A percentile compares a stretch with the other conserved stretches of the same genome.
phyloP scores from a whole-genome alignment of 192 early-diverging fungal species.

The Phycomyces nitens region DNA sequence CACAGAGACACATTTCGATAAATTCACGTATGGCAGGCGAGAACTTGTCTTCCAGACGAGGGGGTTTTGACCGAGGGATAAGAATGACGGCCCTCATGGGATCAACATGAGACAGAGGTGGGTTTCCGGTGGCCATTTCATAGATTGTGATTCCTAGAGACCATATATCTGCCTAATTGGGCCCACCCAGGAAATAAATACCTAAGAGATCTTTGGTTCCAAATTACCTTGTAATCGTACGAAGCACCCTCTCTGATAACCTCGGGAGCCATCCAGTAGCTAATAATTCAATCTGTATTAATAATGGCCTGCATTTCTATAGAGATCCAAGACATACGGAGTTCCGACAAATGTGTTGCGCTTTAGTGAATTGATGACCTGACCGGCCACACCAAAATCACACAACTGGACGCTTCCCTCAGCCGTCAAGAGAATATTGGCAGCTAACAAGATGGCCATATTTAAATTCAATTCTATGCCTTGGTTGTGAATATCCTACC shows the following conservation, averaged over 20 bases:
- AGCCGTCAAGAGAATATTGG: slow-evolving; percentile 88
- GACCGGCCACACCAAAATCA: slow-evolving; percentile 95
- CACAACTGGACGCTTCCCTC: slow-evolving; percentile 90
- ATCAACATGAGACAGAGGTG: slow-evolving; percentile 89
- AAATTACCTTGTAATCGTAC: slow-evolving; percentile 84
- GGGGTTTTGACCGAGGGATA: slow-evolving; percentile 80
- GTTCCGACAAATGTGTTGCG: slow-evolving; percentile 96
- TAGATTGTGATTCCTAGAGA: slow-evolving; percentile 97
- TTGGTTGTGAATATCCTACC: slow-evolving; percentile 41
- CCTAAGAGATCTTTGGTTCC: not conserved
- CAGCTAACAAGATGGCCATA: slow-evolving; percentile 47
- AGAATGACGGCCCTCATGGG: slow-evolving; percentile 85
- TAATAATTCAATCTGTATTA: slow-evolving; percentile 6
- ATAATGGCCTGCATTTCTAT: no score
- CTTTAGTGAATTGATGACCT: slow-evolving; percentile 65
- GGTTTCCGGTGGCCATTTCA: slow-evolving; percentile 93
- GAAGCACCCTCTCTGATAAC: slow-evolving; percentile 76
- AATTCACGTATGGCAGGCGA: slow-evolving; percentile 84
- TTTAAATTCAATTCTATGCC: not conserved
- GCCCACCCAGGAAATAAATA: not conserved
- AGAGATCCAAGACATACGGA: no score
- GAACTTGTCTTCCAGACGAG: slow-evolving; percentile 77
- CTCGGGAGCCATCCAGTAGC: slow-evolving; percentile 87
- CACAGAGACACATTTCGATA: slow-evolving; percentile 78
- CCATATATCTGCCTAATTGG: slow-evolving; percentile 97